Conservation (phyloP, 352 stramenopile genomes). For the Phytophthora sansomeana region DNA sequence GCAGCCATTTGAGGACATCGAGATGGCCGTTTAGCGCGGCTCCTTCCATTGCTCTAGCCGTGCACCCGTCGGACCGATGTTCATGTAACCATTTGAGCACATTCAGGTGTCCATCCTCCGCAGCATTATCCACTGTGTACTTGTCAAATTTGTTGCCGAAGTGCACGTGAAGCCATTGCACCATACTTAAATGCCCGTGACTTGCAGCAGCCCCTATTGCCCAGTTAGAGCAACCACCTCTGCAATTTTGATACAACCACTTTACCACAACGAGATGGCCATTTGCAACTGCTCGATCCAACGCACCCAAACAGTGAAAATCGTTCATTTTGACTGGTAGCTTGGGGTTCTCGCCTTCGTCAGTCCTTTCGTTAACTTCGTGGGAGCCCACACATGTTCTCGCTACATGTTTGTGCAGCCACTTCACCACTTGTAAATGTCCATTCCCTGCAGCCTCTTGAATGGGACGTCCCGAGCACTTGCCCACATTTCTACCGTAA, state of each 20-base stretch:
- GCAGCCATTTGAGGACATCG: neutral
- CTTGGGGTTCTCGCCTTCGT: no score
- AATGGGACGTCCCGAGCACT: no score
- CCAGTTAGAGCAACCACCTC: neutral
- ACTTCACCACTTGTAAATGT: no score
- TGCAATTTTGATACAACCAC: neutral
- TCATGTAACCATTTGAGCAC: neutral
- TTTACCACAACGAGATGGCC: neutral
- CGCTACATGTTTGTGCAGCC: no score
- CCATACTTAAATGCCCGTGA: neutral
- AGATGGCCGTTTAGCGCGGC: neutral
- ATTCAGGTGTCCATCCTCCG: neutral
- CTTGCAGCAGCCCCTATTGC: neutral
- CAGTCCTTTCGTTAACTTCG: no score
- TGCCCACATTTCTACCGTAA: no score
- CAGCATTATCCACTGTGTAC: neutral
- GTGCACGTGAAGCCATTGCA: neutral
- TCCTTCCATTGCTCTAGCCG: neutral
- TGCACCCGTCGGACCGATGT: neutral
- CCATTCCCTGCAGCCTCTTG: no score
- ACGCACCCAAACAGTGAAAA: neutral
- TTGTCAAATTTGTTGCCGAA: neutral
- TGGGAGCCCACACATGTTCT: no score
- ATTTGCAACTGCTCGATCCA: neutral
- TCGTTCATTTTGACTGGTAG: no score